Percentiles rank a stretch among this genome's conserved stretches.
phyloP scores from a whole-genome alignment of 169 alveolate species.

The Plasmodium fragile region DNA sequence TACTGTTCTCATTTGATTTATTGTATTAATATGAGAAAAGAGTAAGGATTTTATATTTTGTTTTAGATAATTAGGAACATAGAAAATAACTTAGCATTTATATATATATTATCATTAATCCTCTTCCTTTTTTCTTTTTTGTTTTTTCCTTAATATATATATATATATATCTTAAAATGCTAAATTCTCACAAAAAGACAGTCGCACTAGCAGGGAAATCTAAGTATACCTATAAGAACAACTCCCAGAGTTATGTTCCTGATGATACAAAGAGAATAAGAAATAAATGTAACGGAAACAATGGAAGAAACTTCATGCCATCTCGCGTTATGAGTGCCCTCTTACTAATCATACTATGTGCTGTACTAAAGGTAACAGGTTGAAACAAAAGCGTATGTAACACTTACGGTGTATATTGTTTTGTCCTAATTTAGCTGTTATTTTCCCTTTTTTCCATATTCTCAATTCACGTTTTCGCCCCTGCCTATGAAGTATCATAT shows the following conservation, averaged over 20 bases:
- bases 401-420: background rate
- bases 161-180: background rate
- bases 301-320: background rate
- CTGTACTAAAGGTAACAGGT: constrained; percentile 9
- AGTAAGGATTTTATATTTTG: background rate
- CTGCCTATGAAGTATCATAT: background rate
- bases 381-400: background rate
- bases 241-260: background rate
- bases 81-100: background rate
- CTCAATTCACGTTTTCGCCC: background rate
- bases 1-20: background rate
- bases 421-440: background rate
- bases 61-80: background rate
- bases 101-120: background rate
- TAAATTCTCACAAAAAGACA: background rate
- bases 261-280: background rate
- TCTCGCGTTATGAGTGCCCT: background rate
- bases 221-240: background rate
- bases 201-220: background rate
- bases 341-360: background rate
- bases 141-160: background rate
- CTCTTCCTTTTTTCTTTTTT: background rate
- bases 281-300: background rate
- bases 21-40: background rate
- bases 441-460: background rate